phyloP scores from a whole-genome alignment of 495 filamentous ascomycete species.

The Pseudomonodictys pantanalensis region DNA sequence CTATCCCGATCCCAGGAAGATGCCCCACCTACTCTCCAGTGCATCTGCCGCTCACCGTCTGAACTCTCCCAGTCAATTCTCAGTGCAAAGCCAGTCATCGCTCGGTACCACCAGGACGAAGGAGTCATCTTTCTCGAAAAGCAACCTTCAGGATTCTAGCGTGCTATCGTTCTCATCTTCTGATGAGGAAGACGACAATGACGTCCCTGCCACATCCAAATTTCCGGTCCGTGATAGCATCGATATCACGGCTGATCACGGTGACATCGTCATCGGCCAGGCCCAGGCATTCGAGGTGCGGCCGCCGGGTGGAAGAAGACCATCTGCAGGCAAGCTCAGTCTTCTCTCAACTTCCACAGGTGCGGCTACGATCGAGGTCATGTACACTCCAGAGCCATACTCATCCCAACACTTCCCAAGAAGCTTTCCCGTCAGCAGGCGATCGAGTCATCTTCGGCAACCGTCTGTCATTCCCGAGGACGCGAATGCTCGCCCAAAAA shows the following conservation, averaged over 20 bases:
- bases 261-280: conserved; percentile 31
- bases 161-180: conserved; percentile 58
- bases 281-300: conserved; percentile 34
- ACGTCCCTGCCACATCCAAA: neutral
- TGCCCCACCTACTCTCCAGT: neutral
- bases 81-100: conserved; percentile 24
- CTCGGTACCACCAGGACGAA: conserved; percentile 17
- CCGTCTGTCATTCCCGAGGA: conserved; percentile 32
- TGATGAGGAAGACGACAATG: conserved; percentile 50
- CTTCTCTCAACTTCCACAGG: conserved; percentile 26
- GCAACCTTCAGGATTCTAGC: conserved; percentile 52
- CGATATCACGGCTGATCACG: conserved; percentile 13
- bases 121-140: conserved; percentile 47
- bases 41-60: conserved; percentile 1
- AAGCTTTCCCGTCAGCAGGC: conserved; percentile 6
- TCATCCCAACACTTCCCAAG: conserved; percentile 13
- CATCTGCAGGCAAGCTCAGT: conserved; percentile 20
- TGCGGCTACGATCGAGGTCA: conserved; percentile 31
- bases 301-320: conserved; percentile 7
- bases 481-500: conserved; percentile 13
- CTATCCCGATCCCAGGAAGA: conserved; percentile 1
- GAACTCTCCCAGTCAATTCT: conserved; percentile 28
- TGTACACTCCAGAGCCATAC: conserved; percentile 30
- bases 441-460: conserved; percentile 27
- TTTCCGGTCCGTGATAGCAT: conserved; percentile 20